These are phyloP conservation scores for Ceratocystis destructans DNA, from an alignment of 2,329 filamentous ascomycete species.

Conservation along the genomic window DNA sequence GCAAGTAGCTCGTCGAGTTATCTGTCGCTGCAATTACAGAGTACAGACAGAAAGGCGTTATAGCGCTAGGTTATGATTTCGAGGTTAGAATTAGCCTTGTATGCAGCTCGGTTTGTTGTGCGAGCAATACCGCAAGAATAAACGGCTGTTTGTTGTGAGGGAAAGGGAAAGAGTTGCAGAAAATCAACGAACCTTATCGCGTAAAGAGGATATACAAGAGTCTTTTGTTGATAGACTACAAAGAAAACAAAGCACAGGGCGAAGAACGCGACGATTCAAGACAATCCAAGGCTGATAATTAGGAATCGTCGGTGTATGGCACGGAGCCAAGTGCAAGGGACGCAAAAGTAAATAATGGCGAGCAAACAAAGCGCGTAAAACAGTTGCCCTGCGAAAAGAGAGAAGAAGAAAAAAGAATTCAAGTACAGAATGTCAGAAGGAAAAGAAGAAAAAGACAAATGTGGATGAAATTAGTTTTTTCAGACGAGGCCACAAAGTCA, in stretches of 20 bases:
- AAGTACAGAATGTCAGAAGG: background rate
- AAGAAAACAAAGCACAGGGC: background rate
- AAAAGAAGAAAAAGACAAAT: background rate
- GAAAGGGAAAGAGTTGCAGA: background rate
- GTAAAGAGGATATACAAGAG: background rate
- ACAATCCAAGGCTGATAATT: background rate
- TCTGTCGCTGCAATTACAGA: background rate
- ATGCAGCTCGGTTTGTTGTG: background rate
- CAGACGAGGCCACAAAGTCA: background rate
- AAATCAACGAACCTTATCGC: background rate
- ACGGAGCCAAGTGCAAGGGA: conserved; percentile 3
- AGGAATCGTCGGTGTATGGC: background rate
- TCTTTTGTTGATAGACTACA: background rate
- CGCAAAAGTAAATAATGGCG: background rate
- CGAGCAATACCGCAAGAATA: background rate
- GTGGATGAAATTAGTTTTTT: background rate
- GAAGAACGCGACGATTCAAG: background rate
- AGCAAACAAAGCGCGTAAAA: conserved; percentile 1
- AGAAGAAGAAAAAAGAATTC: background rate
- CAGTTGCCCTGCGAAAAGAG: background rate
- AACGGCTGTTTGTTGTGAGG: background rate
- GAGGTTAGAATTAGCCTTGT: background rate
- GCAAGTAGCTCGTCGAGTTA: background rate
- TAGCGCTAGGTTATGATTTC: background rate
- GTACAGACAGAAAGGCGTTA: background rate